These are phyloP conservation scores for Codiaeum variegatum DNA, from an alignment of 441 rosid species.

Conservation along the genomic window DNA sequence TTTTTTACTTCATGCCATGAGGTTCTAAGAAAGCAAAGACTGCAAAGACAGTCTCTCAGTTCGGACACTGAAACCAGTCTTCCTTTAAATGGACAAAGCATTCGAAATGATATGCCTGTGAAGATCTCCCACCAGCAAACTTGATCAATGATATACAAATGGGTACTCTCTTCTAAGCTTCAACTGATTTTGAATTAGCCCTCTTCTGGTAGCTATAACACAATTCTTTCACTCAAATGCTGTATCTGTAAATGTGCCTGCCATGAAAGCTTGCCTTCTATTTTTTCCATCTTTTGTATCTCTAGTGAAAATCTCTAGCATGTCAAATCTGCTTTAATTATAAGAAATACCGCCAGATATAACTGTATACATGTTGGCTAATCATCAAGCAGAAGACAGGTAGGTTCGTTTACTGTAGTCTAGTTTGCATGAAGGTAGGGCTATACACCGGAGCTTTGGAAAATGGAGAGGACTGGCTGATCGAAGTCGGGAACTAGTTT, in stretches of 20 bases:
- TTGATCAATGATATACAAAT: constrained; percentile 2
- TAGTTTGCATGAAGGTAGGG: neutral
- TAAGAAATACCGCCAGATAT: neutral
- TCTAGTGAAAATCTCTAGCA: neutral
- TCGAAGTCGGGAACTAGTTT: too few species aligned
- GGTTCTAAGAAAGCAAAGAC: constrained; percentile 46
- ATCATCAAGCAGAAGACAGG: neutral
- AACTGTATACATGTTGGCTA: neutral
- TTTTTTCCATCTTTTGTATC: too few species aligned
- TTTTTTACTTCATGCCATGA: constrained; percentile 61
- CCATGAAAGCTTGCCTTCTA: neutral
- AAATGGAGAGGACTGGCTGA: too few species aligned
- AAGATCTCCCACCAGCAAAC: constrained; percentile 14
- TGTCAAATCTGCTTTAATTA: neutral
- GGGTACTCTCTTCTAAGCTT: neutral
- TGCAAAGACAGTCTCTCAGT: constrained; percentile 30
- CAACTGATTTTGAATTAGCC: constrained; percentile 8
- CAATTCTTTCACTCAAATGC: neutral
- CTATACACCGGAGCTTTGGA: neutral
- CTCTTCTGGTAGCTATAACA: constrained; percentile 5
- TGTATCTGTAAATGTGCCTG: constrained; percentile 5
- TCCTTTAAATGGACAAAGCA: constrained; percentile 20
- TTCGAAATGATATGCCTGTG: constrained; percentile 1
- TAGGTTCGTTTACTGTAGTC: neutral
- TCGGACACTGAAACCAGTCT: constrained; percentile 24